Evolutionary conservation across 345 rosid genomes (phyloP).

Genomic region (Orychophragmus violaceus): DNA sequence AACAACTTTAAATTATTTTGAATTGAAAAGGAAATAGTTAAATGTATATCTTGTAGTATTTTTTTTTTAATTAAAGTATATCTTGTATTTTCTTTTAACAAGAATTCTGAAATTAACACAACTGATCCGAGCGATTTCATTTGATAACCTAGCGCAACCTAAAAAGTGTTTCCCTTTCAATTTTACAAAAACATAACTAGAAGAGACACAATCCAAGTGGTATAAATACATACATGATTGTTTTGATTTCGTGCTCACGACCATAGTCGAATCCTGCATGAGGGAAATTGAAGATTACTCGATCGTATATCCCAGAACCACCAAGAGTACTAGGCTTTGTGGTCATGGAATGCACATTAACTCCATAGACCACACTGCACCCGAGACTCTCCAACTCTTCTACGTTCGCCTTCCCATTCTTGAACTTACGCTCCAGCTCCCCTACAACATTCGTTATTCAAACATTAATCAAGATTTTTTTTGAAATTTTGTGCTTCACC

Average conservation of each 20-base stretch:
- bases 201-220: background rate
- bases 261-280: conserved; percentile 31
- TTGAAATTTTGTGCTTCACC: background rate
- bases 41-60: too few relatives aligned
- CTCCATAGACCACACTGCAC: conserved; percentile 28
- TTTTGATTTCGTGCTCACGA: conserved; percentile 1
- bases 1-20: too few relatives aligned
- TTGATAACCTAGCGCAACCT: background rate
- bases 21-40: too few relatives aligned
- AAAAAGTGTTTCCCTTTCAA: background rate
- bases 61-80: too few relatives aligned
- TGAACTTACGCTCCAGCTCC: conserved; percentile 14
- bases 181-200: background rate
- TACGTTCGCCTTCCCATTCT: conserved; percentile 18
- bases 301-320: conserved; percentile 7
- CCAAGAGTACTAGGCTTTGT: background rate
- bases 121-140: background rate
- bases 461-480: background rate
- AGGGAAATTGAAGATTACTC: conserved; percentile 41
- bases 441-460: background rate
- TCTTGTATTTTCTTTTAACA: too few relatives aligned
- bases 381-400: conserved; percentile 17
- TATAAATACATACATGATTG: too few relatives aligned
- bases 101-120: too few relatives aligned
- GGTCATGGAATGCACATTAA: conserved; percentile 32